Percentiles rank a stretch among this genome's conserved stretches.
These are phyloP conservation scores for Talaromyces rugulosus DNA, from an alignment of 2,329 filamentous ascomycete genomes.

Conservation along the genomic window DNA sequence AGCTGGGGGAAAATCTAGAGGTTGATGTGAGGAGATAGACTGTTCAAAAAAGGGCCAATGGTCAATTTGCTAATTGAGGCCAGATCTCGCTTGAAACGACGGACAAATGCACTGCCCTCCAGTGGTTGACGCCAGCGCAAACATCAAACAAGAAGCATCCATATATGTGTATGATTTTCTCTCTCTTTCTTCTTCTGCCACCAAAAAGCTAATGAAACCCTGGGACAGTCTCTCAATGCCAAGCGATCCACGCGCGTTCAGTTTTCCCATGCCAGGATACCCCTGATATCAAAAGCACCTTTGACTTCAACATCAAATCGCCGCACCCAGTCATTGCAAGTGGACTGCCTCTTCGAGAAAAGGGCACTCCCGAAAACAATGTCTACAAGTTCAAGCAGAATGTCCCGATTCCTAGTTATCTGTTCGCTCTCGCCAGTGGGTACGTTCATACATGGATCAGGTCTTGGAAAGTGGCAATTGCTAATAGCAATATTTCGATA, in stretches of 20 bases:
- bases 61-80: conserved; percentile 2
- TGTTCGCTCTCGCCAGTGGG: conserved; percentile 81
- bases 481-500: conserved; percentile 38
- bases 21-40: conserved; percentile 39
- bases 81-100: conserved; percentile 76
- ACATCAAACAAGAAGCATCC: conserved; percentile 94
- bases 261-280: conserved; percentile 97
- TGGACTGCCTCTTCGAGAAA: conserved; percentile 60
- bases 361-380: conserved; percentile 52
- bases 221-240: conserved; percentile 73
- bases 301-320: conserved; percentile 82
- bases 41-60: not conserved
- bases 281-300: conserved; percentile 94
- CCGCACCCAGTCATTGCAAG: conserved; percentile 87
- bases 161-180: conserved; percentile 66
- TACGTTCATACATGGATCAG: conserved; percentile 18
- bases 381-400: conserved; percentile 84
- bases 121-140: conserved; percentile 91
- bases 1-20: conserved; percentile 44
- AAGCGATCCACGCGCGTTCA: conserved; percentile 90
- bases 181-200: not conserved
- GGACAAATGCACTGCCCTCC: conserved; percentile 80
- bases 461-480: not conserved
- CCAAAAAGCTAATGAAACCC: not conserved
- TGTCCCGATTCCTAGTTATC: conserved; percentile 88